Percentiles rank a stretch among this genome's conserved stretches.
Conservation (phyloP, 352 stramenopile species). For the Phytophthora agathidicida region DNA sequence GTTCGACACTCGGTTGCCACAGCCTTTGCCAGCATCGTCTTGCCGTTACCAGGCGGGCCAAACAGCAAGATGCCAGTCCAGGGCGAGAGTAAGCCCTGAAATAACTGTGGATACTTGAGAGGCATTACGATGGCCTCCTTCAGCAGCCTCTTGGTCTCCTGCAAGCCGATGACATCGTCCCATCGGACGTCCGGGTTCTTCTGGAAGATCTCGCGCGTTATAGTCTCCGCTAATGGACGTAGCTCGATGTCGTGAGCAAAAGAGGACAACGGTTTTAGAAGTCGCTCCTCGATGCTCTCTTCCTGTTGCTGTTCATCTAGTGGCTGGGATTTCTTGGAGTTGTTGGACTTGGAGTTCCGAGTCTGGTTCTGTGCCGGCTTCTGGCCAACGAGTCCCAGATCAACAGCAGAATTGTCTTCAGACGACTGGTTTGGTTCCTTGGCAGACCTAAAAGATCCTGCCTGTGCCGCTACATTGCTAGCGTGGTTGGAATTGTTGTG, state of each 20-base stretch:
- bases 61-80: conserved; percentile 93
- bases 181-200: conserved; percentile 91
- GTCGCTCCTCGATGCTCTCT: conserved; percentile 66
- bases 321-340: conserved; percentile 34
- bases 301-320: conserved; percentile 30
- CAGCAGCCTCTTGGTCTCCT: conserved; percentile 93
- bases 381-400: conserved; percentile 69
- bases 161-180: conserved; percentile 88
- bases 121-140: conserved; percentile 96
- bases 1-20: conserved; percentile 87
- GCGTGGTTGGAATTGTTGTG: conserved; percentile 36
- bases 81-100: conserved; percentile 90
- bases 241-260: conserved; percentile 90
- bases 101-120: conserved; percentile 95
- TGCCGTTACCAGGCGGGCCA: conserved; percentile 83
- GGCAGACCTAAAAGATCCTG: not conserved
- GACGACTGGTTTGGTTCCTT: conserved; percentile 15
- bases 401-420: conserved; percentile 51
- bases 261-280: conserved; percentile 88
- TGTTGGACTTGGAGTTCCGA: conserved; percentile 15
- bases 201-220: conserved; percentile 93
- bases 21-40: conserved; percentile 90
- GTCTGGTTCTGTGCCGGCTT: conserved; percentile 55
- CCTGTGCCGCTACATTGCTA: conserved; percentile 7
- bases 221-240: conserved; percentile 84